Evolutionary conservation across 164 flowering plant species (phyloP).

Genomic region (Stephania japonica): DNA sequence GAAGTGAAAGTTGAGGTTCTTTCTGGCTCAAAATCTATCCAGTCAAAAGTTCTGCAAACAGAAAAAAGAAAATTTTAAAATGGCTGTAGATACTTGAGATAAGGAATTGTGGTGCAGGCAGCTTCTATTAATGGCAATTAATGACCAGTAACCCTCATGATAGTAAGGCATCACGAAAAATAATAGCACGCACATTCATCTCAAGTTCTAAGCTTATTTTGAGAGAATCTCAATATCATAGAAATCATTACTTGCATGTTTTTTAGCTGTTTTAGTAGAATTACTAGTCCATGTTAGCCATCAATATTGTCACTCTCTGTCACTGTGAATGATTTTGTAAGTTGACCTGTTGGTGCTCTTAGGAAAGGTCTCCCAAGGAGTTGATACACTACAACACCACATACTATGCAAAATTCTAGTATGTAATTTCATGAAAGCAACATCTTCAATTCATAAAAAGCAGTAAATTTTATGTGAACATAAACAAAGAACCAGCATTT

Average conservation of each 20-base stretch:
- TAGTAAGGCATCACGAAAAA: not conserved
- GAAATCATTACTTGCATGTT: not conserved
- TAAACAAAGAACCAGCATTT: too few species aligned
- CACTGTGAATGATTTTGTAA: not conserved
- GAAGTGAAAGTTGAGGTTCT: not conserved
- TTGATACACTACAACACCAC: not conserved
- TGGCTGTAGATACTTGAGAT: not conserved
- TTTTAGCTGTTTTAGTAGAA: not conserved
- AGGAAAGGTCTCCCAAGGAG: not conserved
- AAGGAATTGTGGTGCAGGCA: not conserved
- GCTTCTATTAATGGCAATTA: not conserved
- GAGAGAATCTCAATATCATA: not conserved
- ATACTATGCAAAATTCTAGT: too few species aligned
- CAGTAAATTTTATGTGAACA: too few species aligned
- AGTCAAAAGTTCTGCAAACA: not conserved
- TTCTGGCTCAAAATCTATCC: not conserved
- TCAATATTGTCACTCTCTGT: not conserved
- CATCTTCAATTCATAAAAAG: too few species aligned
- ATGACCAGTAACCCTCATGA: not conserved
- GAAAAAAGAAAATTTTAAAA: not conserved
- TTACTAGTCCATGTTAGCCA: not conserved
- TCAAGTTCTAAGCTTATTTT: not conserved
- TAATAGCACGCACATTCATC: not conserved
- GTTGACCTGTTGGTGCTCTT: not conserved
- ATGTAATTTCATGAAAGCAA: too few species aligned